Evolutionary conservation across 2,329 filamentous ascomycete species (phyloP), one percentile per base, ranked within the genome.

Genomic region (Monilinia fructigena): DNA sequence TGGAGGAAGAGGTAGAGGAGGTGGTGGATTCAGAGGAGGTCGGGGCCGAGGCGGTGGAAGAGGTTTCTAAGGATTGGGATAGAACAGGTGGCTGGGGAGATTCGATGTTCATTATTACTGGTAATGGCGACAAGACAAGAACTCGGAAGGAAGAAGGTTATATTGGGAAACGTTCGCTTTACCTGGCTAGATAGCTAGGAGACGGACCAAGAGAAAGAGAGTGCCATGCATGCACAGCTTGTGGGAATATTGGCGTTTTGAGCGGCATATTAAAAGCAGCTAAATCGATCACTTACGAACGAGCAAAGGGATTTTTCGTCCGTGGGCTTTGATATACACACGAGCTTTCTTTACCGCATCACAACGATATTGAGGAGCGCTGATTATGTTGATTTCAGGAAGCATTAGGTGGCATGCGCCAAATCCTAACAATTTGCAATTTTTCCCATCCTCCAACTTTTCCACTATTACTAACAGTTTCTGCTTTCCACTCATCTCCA

Each of bases 391-490:
- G 26, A 47, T 35, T 54, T 61, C 45, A 55, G 38, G 56, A 31
- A 42, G 50, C 12, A 48, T 63, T 55, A 54, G 47, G 50, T 67
- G 64, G 54, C 63, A 58, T 58, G 31, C 86, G 85, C 90, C 92
- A 96, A 76, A 97, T 90, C 76, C 93, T 86, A 72, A 98, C 81
- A 73, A 99, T 90, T 75, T 93, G 89, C 77, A 99, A 81, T 80
- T 90, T 96, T 81, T 99, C 95, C 93, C 94, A 97, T 0, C 95
- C 95, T 40, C 90, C 94, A 77, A 90, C 87, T 81, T 89, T 92
- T 59, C 94, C 94, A 77, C 92, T 97, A 64, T 83, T 85, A 8
- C 91, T 89, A 5, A 96, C 93, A 23, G 86, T 91, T 76, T 93
- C 87, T 12, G 86, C 91, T 68, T 78, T 82, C 95, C 94, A 98